A percentile compares a stretch with the other conserved stretches of the same genome.
phyloP scores from a whole-genome alignment of 495 filamentous ascomycete genomes.

The Aspergillus egyptiacus region DNA sequence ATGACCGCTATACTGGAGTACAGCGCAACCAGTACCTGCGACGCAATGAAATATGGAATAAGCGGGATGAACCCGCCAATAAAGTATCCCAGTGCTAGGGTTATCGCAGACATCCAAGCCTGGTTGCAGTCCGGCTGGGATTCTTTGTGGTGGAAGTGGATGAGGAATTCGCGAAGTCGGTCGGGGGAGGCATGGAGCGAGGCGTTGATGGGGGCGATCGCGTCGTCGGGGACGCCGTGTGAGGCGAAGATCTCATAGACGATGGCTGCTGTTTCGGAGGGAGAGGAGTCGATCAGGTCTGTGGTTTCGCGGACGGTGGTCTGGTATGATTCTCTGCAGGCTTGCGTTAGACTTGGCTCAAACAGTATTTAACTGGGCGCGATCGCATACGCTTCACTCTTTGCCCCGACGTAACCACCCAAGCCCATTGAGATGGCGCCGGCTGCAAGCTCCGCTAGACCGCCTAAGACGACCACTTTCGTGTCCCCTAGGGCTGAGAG shows the following conservation, averaged over 20 bases:
- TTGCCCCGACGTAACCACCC: conserved; percentile 59
- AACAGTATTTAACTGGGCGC: not conserved
- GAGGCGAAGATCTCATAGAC: conserved; percentile 47
- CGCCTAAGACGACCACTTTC: conserved; percentile 49
- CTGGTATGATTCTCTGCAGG: conserved; percentile 42
- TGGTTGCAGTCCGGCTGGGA: conserved; percentile 46
- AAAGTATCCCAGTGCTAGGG: conserved; percentile 65
- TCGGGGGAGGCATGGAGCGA: conserved; percentile 43
- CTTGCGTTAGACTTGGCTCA: not conserved
- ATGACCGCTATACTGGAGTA: conserved; percentile 64
- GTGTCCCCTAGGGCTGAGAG: conserved; percentile 49
- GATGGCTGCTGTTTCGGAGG: conserved; percentile 35
- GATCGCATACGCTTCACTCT: conserved; percentile 56
- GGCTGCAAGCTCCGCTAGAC: conserved; percentile 50
- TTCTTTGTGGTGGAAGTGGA: conserved; percentile 50
- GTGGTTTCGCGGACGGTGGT: conserved; percentile 41
- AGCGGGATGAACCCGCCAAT: conserved; percentile 67
- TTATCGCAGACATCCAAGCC: conserved; percentile 52
- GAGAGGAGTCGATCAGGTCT: conserved; percentile 32
- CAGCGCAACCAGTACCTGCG: conserved; percentile 52
- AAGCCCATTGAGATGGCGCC: conserved; percentile 54
- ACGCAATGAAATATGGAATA: conserved; percentile 65
- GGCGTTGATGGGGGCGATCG: conserved; percentile 38
- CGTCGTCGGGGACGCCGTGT: conserved; percentile 41
- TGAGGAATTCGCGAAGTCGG: conserved; percentile 50